A percentile compares a stretch with the other conserved stretches of the same genome.
These are phyloP conservation scores for Euphorbia corollata DNA, from an alignment of 441 rosid genomes.

Conservation along the genomic window DNA sequence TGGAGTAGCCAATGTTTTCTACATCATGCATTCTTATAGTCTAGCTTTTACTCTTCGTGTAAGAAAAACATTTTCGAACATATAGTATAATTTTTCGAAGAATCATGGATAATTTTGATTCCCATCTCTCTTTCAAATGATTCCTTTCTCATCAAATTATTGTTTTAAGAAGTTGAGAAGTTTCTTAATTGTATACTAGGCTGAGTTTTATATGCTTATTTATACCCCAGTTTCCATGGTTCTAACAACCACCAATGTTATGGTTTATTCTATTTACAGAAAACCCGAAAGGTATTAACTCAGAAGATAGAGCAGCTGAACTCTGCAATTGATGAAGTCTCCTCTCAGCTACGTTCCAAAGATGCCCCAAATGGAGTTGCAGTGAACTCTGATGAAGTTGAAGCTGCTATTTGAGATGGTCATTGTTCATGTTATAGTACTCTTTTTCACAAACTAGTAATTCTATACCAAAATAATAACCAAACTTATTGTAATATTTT, in stretches of 20 bases:
- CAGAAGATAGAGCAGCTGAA: slow-evolving; percentile 51
- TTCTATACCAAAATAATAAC: slow-evolving; percentile 21
- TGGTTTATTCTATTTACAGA: slow-evolving; percentile 37
- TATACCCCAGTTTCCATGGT: not conserved
- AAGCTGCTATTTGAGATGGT: slow-evolving; percentile 46
- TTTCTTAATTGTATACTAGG: not conserved
- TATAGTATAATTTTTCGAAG: not conserved
- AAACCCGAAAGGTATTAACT: slow-evolving; percentile 45
- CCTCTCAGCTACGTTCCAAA: slow-evolving; percentile 36
- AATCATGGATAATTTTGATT: not conserved
- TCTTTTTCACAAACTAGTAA: slow-evolving; percentile 10
- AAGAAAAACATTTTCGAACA: not conserved
- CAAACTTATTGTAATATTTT: slow-evolving; percentile 13
- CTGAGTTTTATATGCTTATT: not conserved
- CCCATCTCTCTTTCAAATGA: not conserved
- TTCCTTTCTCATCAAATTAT: slow-evolving; percentile 3
- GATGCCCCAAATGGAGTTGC: slow-evolving; percentile 48
- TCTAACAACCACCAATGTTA: not conserved
- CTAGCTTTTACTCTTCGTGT: not conserved
- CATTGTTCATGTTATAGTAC: slow-evolving; percentile 4
- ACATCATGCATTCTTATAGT: not conserved
- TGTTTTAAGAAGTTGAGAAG: not conserved
- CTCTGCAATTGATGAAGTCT: slow-evolving; percentile 45
- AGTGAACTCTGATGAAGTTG: slow-evolving; percentile 54
- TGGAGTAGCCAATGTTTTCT: not conserved